phyloP scores from a whole-genome alignment of 177 flowering plant species.

The Telopea speciosissima region DNA sequence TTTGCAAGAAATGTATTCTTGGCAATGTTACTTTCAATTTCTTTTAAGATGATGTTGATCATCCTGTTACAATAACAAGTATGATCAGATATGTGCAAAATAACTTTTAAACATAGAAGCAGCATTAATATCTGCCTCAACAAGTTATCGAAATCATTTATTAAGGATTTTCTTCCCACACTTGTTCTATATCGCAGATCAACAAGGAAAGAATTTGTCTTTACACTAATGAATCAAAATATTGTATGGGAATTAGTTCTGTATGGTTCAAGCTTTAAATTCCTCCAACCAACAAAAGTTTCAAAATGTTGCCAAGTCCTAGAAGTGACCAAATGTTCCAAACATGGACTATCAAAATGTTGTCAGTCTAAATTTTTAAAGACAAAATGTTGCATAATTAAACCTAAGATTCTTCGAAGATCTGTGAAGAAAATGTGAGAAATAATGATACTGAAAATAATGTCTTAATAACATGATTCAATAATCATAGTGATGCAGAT shows the following conservation, averaged over 20 bases:
- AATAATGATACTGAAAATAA: too few species aligned
- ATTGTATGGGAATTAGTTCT: too few species aligned
- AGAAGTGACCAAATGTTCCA: neutral
- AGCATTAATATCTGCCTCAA: neutral
- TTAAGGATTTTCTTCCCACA: too few species aligned
- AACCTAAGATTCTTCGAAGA: neutral
- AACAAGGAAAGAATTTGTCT: too few species aligned
- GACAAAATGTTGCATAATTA: neutral
- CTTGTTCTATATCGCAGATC: too few species aligned
- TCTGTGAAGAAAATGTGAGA: neutral
- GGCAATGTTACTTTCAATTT: slow-evolving; percentile 74
- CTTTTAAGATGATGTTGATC: slow-evolving; percentile 75
- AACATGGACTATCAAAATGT: neutral
- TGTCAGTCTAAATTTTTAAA: neutral
- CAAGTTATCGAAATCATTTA: too few species aligned
- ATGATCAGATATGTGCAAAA: neutral
- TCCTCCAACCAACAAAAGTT: neutral
- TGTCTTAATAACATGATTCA: neutral
- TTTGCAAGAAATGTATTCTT: slow-evolving; percentile 74
- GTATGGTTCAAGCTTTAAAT: neutral
- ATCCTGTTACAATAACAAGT: slow-evolving; percentile 44
- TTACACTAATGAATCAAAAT: neutral
- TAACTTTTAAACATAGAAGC: neutral
- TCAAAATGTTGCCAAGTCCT: neutral
- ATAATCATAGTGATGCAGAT: too few species aligned